A percentile compares a stretch with the other conserved stretches of the same genome.
Conservation (phyloP, 495 filamentous ascomycete species). For the Parmelia sp. region DNA sequence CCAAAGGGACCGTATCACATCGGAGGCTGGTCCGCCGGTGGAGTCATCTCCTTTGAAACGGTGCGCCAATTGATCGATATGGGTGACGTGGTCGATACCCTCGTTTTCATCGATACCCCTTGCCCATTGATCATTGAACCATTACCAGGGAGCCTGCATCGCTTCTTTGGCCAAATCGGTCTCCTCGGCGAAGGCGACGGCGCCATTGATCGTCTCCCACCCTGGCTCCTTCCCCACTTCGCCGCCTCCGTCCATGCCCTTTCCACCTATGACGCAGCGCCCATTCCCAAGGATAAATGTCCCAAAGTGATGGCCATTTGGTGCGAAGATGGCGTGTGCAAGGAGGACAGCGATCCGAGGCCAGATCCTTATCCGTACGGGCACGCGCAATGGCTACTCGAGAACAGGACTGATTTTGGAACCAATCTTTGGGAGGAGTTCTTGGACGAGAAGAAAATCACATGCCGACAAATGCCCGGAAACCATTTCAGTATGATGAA, state of each 20-base stretch:
- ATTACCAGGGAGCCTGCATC: conserved; percentile 66
- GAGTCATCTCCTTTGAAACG: conserved; percentile 82
- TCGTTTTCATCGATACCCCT: conserved; percentile 79
- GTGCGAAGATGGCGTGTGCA: conserved; percentile 77
- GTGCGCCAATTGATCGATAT: conserved; percentile 61
- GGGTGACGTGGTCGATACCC: conserved; percentile 63
- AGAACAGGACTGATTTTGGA: conserved; percentile 71
- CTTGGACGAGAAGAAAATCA: conserved; percentile 57
- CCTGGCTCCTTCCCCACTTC: conserved; percentile 84
- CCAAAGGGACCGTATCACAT: conserved; percentile 65
- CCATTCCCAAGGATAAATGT: conserved; percentile 42
- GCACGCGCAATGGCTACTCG: conserved; percentile 71
- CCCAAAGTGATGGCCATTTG: conserved; percentile 68
- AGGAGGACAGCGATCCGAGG: conserved; percentile 58
- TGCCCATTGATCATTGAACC: conserved; percentile 71
- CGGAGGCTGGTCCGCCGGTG: conserved; percentile 79
- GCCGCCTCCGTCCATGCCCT: conserved; percentile 66
- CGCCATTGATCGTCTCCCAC: conserved; percentile 52
- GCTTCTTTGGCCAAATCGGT: conserved; percentile 72
- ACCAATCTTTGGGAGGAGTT: conserved; percentile 76
- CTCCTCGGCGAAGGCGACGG: conserved; percentile 63
- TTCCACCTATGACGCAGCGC: conserved; percentile 61
- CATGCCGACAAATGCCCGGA: conserved; percentile 54
- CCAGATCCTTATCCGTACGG: conserved; percentile 64
- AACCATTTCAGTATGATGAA: conserved; percentile 73